phyloP scores from a whole-genome alignment of 164 flowering plant species.

The Sedum album region DNA sequence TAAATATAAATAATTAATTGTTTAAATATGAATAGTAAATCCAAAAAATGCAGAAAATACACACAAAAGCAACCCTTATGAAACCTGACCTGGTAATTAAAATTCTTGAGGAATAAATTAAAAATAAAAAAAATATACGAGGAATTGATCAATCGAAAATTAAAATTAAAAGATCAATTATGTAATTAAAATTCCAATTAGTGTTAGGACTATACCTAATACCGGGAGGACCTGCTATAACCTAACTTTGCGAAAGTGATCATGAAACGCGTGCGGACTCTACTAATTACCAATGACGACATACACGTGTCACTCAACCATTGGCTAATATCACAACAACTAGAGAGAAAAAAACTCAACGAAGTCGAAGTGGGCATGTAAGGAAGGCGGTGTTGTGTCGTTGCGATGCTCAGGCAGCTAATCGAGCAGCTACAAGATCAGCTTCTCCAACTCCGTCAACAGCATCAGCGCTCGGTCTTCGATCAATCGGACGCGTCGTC shows the following conservation, averaged over 20 bases:
- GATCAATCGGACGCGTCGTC: neutral
- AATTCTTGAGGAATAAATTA: no score
- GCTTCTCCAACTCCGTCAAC: slow-evolving; percentile 23
- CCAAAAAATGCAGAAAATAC: no score
- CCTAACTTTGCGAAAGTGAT: neutral
- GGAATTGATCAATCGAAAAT: no score
- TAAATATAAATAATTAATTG: no score
- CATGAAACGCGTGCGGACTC: neutral
- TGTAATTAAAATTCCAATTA: no score
- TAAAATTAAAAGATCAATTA: no score
- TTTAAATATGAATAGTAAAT: no score
- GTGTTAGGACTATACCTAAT: no score
- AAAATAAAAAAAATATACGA: no score
- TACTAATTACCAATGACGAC: neutral
- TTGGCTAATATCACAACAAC: slow-evolving; percentile 8
- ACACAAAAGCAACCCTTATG: no score
- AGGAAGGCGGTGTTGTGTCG: slow-evolving; percentile 43
- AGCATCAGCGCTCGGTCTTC: slow-evolving; percentile 14
- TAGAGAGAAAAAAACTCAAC: slow-evolving; percentile 6
- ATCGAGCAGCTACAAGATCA: slow-evolving; percentile 73
- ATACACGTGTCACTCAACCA: neutral
- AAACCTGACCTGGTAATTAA: no score
- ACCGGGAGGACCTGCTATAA: neutral
- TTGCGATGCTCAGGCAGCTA: slow-evolving; percentile 76
- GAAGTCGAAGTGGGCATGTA: slow-evolving; percentile 1